Percentiles rank a stretch among this genome's conserved stretches.
phyloP scores from a whole-genome alignment of 2,329 filamentous ascomycete genomes.

The Tolypocladium paradoxum region DNA sequence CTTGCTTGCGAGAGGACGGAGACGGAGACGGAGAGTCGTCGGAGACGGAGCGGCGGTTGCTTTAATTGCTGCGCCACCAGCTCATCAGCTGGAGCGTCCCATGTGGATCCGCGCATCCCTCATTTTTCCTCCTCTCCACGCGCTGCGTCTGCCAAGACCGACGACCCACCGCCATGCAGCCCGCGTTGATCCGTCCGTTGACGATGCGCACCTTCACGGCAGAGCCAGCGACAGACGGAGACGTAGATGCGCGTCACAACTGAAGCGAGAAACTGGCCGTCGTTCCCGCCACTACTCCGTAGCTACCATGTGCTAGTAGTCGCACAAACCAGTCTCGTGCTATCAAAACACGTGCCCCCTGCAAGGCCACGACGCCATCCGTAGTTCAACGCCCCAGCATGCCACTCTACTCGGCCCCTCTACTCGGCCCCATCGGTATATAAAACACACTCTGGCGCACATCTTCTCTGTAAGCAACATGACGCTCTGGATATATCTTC shows the following conservation, averaged over 20 bases:
- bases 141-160: neutral
- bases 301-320: no score
- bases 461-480: neutral
- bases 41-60: slow-evolving; percentile 4
- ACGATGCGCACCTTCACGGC: neutral
- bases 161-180: neutral
- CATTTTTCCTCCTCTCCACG: neutral
- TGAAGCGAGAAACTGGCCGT: no score
- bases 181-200: neutral
- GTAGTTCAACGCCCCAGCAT: neutral
- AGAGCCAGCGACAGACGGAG: neutral
- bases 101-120: neutral
- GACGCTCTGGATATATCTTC: slow-evolving; percentile 7
- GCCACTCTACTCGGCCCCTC: no score
- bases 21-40: neutral
- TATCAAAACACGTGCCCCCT: no score
- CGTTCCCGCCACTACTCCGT: no score
- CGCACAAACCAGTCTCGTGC: no score
- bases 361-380: no score
- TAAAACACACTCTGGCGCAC: neutral
- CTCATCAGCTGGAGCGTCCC: neutral
- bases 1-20: neutral
- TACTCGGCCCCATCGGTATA: no score
- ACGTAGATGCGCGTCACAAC: no score
- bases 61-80: neutral